Conservation (phyloP, 768 basidiomycete species). For the Russula earlei region DNA sequence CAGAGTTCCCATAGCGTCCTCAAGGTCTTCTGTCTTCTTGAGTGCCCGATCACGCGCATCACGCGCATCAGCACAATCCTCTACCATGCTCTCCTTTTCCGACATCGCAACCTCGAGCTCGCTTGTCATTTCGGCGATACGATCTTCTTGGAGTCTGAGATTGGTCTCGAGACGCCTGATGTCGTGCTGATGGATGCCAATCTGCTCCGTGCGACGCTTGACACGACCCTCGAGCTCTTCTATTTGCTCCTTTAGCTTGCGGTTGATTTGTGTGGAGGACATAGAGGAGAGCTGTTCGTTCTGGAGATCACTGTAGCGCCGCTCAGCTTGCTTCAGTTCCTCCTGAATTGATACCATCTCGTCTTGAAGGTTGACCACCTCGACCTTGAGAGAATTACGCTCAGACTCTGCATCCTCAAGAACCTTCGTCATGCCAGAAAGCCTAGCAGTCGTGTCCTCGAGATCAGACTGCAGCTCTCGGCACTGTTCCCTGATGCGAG, state of each 20-base stretch:
- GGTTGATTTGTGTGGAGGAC: slow-evolving; percentile 37
- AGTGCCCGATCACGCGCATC: slow-evolving; percentile 62
- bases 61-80: slow-evolving; percentile 72
- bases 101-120: slow-evolving; percentile 59
- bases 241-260: slow-evolving; percentile 52
- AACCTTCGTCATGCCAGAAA: slow-evolving; percentile 36
- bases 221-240: slow-evolving; percentile 60
- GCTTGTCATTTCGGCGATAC: slow-evolving; percentile 54
- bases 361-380: slow-evolving; percentile 50
- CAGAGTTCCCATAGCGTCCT: slow-evolving; percentile 48
- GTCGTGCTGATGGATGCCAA: slow-evolving; percentile 73
- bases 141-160: slow-evolving; percentile 62
- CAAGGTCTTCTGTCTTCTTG: slow-evolving; percentile 45
- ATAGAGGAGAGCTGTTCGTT: slow-evolving; percentile 57
- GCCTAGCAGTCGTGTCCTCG: slow-evolving; percentile 35
- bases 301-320: slow-evolving; percentile 52
- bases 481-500: slow-evolving; percentile 5
- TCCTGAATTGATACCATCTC: slow-evolving; percentile 47
- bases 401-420: slow-evolving; percentile 54
- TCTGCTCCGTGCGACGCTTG: slow-evolving; percentile 57
- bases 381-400: slow-evolving; percentile 55
- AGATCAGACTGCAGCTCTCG: slow-evolving; percentile 23
- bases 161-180: slow-evolving; percentile 71
- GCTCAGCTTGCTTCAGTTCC: slow-evolving; percentile 48
- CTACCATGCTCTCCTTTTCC: slow-evolving; percentile 74